Evolutionary conservation across 306 rosid species (phyloP).

Genomic region (Castanea sativa): DNA sequence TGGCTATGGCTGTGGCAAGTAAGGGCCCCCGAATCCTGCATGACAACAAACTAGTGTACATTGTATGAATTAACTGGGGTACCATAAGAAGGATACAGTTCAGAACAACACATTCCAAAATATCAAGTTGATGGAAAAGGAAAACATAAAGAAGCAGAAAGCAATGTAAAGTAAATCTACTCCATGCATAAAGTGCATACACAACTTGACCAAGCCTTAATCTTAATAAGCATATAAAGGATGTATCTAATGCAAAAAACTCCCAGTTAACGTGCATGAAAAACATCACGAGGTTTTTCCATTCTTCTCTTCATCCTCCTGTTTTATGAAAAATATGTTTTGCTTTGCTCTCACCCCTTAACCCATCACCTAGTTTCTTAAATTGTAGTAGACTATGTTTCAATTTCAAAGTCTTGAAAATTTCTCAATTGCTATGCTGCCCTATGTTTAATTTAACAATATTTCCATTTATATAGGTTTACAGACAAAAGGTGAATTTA

Average conservation of each 20-base stretch:
- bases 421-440: neutral
- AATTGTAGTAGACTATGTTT: no score
- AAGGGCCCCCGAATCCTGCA: no score
- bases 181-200: neutral
- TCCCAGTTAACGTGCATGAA: neutral
- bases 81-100: no score
- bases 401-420: neutral
- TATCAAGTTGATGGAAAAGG: neutral
- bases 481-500: neutral
- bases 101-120: neutral
- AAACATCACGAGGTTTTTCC: slow-evolving; percentile 63
- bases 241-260: no score
- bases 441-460: neutral
- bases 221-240: no score
- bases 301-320: neutral
- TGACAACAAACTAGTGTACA: no score
- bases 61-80: no score
- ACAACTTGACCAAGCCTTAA: neutral
- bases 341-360: no score
- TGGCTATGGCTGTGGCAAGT: fast-evolving
- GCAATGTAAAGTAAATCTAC: neutral
- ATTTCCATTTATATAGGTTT: neutral
- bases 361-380: no score
- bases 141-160: neutral
- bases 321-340: no score